These are phyloP conservation scores for Trichoderma cornu-damae DNA, from an alignment of 2,329 filamentous ascomycete genomes.

Conservation along the genomic window DNA sequence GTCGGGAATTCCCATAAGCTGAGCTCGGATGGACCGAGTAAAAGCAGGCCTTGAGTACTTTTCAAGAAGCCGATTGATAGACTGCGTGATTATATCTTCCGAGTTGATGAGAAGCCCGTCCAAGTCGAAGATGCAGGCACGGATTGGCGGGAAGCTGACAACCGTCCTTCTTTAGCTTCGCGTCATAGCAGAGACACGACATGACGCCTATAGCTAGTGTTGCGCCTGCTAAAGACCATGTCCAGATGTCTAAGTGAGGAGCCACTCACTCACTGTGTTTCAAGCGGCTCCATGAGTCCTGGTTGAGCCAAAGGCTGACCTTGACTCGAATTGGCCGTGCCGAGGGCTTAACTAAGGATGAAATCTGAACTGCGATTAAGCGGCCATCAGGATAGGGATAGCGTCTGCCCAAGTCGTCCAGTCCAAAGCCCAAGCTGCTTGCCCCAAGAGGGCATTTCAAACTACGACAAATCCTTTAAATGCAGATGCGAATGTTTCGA, in stretches of 20 bases:
- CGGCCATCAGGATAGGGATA: too few species aligned
- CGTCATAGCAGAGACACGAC: neutral
- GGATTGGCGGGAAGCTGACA: neutral
- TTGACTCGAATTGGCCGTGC: neutral
- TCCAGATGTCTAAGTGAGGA: neutral
- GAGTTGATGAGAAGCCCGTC: conserved; percentile 8
- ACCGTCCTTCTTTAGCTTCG: neutral
- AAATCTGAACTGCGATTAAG: too few species aligned
- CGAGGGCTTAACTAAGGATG: neutral
- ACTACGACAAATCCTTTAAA: too few species aligned
- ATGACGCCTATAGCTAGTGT: neutral
- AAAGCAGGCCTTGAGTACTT: neutral
- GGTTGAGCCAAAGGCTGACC: neutral
- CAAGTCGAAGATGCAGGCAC: conserved; percentile 1
- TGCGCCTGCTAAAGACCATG: neutral
- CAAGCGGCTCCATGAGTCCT: neutral
- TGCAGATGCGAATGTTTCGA: too few species aligned
- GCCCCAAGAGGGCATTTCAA: too few species aligned
- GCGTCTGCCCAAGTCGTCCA: too few species aligned
- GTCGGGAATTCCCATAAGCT: conserved; percentile 5
- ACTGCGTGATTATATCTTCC: conserved; percentile 7
- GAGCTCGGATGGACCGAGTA: neutral
- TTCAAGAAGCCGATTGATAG: neutral
- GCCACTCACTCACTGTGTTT: conserved; percentile 1
- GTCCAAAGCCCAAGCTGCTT: too few species aligned